Conservation (phyloP, 2,329 filamentous ascomycete species). For the Aspergillus udagawae region DNA sequence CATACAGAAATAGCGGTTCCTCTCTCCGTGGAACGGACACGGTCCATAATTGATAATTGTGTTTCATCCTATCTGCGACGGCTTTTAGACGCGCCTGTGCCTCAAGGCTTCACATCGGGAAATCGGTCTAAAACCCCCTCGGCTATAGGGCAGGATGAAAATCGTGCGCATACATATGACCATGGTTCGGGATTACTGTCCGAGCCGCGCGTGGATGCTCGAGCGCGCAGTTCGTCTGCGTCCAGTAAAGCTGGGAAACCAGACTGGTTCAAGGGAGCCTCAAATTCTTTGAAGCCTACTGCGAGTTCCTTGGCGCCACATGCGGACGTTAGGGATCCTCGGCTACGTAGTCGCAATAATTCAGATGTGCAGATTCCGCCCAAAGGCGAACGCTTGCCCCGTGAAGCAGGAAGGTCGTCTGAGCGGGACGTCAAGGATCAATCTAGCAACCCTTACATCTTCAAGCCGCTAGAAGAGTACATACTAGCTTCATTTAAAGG, state of each 20-base stretch:
- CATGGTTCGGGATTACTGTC: conserved; percentile 15
- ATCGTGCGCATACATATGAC: conserved; percentile 5
- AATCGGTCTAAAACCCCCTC: conserved; percentile 6
- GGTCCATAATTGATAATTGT: conserved; percentile 54
- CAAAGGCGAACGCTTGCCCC: conserved; percentile 17
- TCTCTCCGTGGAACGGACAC: conserved; percentile 60
- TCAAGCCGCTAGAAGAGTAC: conserved; percentile 74
- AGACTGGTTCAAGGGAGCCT: conserved; percentile 12
- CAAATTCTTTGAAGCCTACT: conserved; percentile 15
- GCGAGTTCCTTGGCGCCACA: conserved; percentile 7
- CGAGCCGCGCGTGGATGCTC: conserved; percentile 15
- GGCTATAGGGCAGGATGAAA: conserved; percentile 10
- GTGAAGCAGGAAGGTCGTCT: conserved; percentile 15
- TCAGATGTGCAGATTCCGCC: conserved; percentile 25
- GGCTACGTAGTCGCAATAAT: conserved; percentile 23
- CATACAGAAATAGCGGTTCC: conserved; percentile 32
- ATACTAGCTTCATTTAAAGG: conserved; percentile 65
- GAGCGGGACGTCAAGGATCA: conserved; percentile 36
- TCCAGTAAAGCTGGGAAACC: conserved; percentile 18
- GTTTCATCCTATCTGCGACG: conserved; percentile 48
- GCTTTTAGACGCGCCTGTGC: conserved; percentile 28
- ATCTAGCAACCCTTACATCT: conserved; percentile 52
- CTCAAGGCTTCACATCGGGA: conserved; percentile 18
- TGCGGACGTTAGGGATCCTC: conserved; percentile 16
- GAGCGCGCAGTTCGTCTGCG: conserved; percentile 25